A percentile compares a stretch with the other conserved stretches of the same genome.
Conservation (phyloP, 1,284 basidiomycete genomes). For the Cutaneotrichosporon sp. region DNA sequence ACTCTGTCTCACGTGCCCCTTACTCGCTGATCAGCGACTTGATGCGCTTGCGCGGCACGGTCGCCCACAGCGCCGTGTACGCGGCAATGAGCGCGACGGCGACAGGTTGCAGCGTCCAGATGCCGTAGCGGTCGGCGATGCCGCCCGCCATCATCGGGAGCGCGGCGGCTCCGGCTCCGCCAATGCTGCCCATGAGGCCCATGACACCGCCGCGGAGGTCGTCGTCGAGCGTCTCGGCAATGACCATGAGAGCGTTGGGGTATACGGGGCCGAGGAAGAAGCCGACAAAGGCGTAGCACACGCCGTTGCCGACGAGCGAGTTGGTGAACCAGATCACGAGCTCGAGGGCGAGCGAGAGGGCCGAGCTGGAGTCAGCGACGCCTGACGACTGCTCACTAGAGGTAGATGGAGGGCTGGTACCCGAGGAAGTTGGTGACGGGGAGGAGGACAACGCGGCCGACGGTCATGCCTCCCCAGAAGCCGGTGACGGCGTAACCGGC, state of each 20-base stretch:
- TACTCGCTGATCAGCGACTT: neutral
- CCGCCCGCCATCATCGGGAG: slow-evolving; percentile 57
- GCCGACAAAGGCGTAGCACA: slow-evolving; percentile 63
- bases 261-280: slow-evolving; percentile 59
- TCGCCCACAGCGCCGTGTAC: slow-evolving; percentile 14
- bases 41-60: slow-evolving; percentile 16
- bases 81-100: slow-evolving; percentile 20
- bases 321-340: slow-evolving; percentile 63
- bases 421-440: slow-evolving; percentile 33
- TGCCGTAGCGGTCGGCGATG: slow-evolving; percentile 20
- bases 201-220: slow-evolving; percentile 64
- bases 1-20: neutral
- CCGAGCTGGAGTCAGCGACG: slow-evolving; percentile 8
- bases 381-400: slow-evolving; percentile 21
- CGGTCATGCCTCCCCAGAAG: slow-evolving; percentile 31
- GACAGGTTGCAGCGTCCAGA: slow-evolving; percentile 26
- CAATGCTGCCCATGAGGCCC: slow-evolving; percentile 62
- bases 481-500: slow-evolving; percentile 27
- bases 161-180: slow-evolving; percentile 64
- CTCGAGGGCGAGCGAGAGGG: slow-evolving; percentile 52
- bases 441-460: slow-evolving; percentile 27
- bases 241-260: slow-evolving; percentile 63
- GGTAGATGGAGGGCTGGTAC: slow-evolving; percentile 26
- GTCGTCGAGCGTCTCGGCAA: slow-evolving; percentile 60
- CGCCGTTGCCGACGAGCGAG: slow-evolving; percentile 58